Percentiles rank a stretch among this genome's conserved stretches.
These are phyloP conservation scores for Suhomyces kunorum DNA, from an alignment of 1,139 yeast genomes.

Conservation along the genomic window DNA sequence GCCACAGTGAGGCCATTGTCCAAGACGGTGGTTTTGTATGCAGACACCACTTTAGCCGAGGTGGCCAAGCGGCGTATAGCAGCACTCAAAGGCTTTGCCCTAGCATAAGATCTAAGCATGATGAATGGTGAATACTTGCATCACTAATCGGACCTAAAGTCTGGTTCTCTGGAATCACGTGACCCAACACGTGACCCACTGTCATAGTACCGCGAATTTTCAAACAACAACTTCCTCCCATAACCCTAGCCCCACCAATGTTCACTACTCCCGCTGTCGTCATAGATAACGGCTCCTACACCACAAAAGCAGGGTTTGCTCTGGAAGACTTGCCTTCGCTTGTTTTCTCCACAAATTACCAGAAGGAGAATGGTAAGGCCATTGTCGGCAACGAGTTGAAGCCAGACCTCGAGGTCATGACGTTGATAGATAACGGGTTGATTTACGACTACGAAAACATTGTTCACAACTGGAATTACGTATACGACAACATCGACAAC, in stretches of 20 bases:
- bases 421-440: slow-evolving; percentile 63
- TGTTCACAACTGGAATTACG: slow-evolving; percentile 59
- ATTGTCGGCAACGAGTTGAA: slow-evolving; percentile 51
- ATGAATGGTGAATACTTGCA: not conserved
- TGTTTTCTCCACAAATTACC: slow-evolving; percentile 59
- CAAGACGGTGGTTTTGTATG: slow-evolving; percentile 56
- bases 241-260: slow-evolving; percentile 8
- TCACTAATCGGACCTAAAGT: too few species aligned
- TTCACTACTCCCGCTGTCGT: slow-evolving; percentile 57
- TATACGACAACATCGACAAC: slow-evolving; percentile 52
- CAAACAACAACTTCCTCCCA: slow-evolving; percentile 5
- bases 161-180: not conserved
- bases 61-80: slow-evolving; percentile 13
- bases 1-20: slow-evolving; percentile 93
- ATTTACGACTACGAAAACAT: slow-evolving; percentile 67
- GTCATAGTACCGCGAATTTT: not conserved
- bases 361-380: slow-evolving; percentile 32
- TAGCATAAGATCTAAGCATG: slow-evolving; percentile 6
- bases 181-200: not conserved
- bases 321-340: slow-evolving; percentile 63
- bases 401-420: slow-evolving; percentile 55
- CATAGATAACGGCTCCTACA: slow-evolving; percentile 66
- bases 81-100: not conserved
- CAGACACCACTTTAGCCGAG: slow-evolving; percentile 13
- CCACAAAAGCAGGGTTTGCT: slow-evolving; percentile 72